These are phyloP conservation scores for Tremellales sp. DNA, from an alignment of 1,284 basidiomycete species.

Conservation along the genomic window DNA sequence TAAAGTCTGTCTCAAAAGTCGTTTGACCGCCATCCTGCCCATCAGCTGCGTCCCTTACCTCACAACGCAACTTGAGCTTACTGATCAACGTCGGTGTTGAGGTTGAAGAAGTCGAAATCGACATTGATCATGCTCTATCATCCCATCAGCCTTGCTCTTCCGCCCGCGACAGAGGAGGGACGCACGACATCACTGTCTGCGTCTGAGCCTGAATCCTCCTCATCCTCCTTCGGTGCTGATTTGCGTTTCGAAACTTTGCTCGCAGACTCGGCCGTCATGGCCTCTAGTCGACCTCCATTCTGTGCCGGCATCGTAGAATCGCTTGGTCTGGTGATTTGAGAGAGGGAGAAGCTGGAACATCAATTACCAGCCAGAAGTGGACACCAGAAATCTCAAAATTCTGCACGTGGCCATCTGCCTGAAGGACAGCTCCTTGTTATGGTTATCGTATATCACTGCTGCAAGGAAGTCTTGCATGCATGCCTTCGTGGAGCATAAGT, in stretches of 20 bases:
- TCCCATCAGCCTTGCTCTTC: not conserved
- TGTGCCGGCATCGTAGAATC: too few species aligned
- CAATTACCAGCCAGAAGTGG: too few species aligned
- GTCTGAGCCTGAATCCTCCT: slow-evolving; percentile 32
- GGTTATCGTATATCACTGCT: too few species aligned
- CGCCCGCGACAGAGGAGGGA: not conserved
- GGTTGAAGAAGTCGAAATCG: slow-evolving; percentile 88
- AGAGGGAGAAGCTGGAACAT: too few species aligned
- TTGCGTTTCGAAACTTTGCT: slow-evolving; percentile 27
- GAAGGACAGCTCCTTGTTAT: too few species aligned
- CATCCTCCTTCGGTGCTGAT: slow-evolving; percentile 36
- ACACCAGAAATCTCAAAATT: too few species aligned
- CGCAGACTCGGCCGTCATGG: not conserved
- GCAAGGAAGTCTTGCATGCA: too few species aligned
- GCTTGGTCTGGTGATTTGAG: too few species aligned
- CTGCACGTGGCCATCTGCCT: too few species aligned
- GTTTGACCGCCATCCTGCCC: slow-evolving; percentile 65
- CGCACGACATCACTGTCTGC: slow-evolving; percentile 41
- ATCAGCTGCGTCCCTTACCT: not conserved
- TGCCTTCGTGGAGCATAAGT: too few species aligned
- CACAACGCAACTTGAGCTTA: slow-evolving; percentile 11
- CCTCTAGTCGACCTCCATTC: too few species aligned
- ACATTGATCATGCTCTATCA: slow-evolving; percentile 66
- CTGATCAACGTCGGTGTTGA: slow-evolving; percentile 75
- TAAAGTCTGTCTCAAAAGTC: slow-evolving; percentile 73